Percentiles rank a stretch among this genome's conserved stretches.
Evolutionary conservation across 2,329 filamentous ascomycete species (phyloP).

Genomic region (Fonsecaea nubica): DNA sequence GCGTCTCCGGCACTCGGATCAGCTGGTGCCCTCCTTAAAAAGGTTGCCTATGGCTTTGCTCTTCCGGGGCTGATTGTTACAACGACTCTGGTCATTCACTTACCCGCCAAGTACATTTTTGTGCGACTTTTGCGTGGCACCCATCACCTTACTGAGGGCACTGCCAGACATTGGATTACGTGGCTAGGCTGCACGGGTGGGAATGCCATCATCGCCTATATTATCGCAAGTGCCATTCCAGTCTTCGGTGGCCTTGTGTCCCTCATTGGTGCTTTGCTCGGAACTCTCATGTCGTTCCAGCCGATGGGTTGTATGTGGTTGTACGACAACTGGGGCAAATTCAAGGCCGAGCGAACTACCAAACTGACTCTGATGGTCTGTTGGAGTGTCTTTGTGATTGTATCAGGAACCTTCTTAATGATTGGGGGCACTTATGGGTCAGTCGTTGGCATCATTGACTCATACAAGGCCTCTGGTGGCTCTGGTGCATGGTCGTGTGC

Average conservation of each 20-base stretch:
- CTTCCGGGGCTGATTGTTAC: constrained; percentile 49
- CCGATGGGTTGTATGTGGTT: constrained; percentile 61
- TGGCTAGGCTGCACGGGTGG: constrained; percentile 58
- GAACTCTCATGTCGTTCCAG: constrained; percentile 59
- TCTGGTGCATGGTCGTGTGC: constrained; percentile 27
- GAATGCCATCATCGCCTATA: constrained; percentile 54
- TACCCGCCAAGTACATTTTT: constrained; percentile 46
- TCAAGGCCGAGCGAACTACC: constrained; percentile 45
- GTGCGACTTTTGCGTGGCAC: constrained; percentile 46
- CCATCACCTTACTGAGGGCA: constrained; percentile 47
- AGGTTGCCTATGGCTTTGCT: constrained; percentile 46
- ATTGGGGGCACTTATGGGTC: constrained; percentile 55
- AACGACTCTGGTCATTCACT: constrained; percentile 48
- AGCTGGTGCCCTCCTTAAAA: constrained; percentile 42
- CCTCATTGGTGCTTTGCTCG: constrained; percentile 54
- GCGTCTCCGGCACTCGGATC: constrained; percentile 46
- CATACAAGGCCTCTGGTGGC: constrained; percentile 32
- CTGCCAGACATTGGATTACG: constrained; percentile 58
- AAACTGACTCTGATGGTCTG: constrained; percentile 46
- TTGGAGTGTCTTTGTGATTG: constrained; percentile 50
- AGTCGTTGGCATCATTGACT: constrained; percentile 38
- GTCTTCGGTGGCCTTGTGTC: constrained; percentile 59
- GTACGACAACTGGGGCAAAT: constrained; percentile 55
- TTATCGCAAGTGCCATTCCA: constrained; percentile 61
- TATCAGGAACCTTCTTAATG: constrained; percentile 55